Percentiles rank a stretch among this genome's conserved stretches.
These are phyloP conservation scores for Colletotrichum cereale DNA, from an alignment of 2,329 filamentous ascomycete genomes.

Conservation along the genomic window DNA sequence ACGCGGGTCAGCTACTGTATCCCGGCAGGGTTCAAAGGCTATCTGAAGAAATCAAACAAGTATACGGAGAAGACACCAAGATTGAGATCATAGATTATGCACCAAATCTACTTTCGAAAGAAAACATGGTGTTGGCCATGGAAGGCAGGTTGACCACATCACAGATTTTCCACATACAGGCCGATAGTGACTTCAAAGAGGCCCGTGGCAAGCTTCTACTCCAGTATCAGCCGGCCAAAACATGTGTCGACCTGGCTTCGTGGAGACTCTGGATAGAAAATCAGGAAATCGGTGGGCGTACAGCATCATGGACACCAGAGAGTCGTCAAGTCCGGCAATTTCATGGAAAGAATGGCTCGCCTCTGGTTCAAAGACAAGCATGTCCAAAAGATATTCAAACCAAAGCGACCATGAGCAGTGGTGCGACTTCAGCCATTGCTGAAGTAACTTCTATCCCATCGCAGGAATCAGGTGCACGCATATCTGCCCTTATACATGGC, in stretches of 20 bases:
- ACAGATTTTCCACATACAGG: not conserved
- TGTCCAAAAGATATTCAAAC: not conserved
- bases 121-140: rapidly evolving
- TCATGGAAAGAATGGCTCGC: not conserved
- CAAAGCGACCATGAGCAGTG: not conserved
- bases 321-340: not conserved
- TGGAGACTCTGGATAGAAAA: not conserved
- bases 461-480: not conserved
- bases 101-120: not conserved
- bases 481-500: not conserved
- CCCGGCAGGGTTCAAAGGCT: not conserved
- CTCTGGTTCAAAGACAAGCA: not conserved
- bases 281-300: not conserved
- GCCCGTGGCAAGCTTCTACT: not conserved
- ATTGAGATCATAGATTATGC: not conserved
- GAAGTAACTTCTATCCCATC: not conserved
- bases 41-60: not conserved
- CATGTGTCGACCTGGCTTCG: not conserved
- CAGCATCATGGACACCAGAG: not conserved
- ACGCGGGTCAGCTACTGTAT: not conserved
- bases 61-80: not conserved
- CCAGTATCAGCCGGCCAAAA: not conserved
- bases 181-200: not conserved
- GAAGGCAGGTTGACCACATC: not conserved
- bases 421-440: not conserved